Evolutionary conservation across 495 filamentous ascomycete species (phyloP).

Genomic region (Neurospora cerealis): DNA sequence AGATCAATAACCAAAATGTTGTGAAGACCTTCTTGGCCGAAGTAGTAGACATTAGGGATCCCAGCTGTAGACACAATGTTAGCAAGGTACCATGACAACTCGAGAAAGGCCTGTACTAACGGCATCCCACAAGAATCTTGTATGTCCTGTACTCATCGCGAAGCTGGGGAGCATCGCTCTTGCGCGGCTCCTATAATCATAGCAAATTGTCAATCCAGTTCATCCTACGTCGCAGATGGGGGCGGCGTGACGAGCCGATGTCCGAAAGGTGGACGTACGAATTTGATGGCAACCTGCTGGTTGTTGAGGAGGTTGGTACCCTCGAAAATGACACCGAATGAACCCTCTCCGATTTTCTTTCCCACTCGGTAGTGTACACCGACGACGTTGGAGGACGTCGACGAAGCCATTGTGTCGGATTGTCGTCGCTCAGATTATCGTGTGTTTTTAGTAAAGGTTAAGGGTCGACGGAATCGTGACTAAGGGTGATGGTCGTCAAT

Average conservation of each 20-base stretch:
- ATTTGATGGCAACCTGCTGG: conserved; percentile 99
- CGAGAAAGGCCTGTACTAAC: conserved; percentile 49
- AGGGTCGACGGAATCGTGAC: background rate
- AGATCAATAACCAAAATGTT: conserved; percentile 99
- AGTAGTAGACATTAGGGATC: conserved; percentile 99
- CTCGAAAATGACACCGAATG: conserved; percentile 98
- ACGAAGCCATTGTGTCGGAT: conserved; percentile 64
- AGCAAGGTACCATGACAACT: conserved; percentile 4
- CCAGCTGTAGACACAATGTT: conserved; percentile 52
- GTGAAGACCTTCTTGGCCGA: conserved; percentile 96
- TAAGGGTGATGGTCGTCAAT: background rate
- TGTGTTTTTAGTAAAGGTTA: background rate
- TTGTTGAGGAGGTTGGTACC: conserved; percentile 98
- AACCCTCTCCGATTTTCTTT: conserved; percentile 99
- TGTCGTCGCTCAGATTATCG: background rate
- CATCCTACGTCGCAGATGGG: background rate
- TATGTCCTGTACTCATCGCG: conserved; percentile 99
- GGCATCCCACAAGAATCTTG: conserved; percentile 98
- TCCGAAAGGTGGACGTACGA: conserved; percentile 50
- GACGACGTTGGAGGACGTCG: conserved; percentile 86
- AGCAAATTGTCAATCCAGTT: background rate
- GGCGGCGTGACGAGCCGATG: background rate
- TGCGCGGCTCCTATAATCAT: conserved; percentile 72
- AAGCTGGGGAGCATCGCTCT: conserved; percentile 96
- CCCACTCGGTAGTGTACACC: conserved; percentile 98